Evolutionary conservation across 2,329 filamentous ascomycete species (phyloP).

Genomic region (Ophiocordyceps camponoti-floridani): DNA sequence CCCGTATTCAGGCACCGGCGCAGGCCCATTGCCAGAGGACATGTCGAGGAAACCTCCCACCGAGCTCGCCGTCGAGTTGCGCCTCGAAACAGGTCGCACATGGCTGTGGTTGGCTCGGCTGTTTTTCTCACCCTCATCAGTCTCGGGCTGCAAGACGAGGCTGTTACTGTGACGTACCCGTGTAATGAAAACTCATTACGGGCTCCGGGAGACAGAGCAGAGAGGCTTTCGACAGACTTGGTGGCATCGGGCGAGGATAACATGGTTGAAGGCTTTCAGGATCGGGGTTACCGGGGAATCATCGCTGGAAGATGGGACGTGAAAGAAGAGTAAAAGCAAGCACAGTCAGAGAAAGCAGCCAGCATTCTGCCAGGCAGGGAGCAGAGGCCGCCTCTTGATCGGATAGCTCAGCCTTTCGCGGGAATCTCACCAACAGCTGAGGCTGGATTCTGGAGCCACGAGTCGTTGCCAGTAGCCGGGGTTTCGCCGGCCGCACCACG

Average conservation of each 20-base stretch:
- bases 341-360: not conserved
- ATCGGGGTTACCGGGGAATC: slow-evolving; percentile 26
- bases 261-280: slow-evolving; percentile 26
- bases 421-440: not conserved
- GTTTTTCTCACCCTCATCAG: slow-evolving; percentile 10
- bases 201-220: slow-evolving; percentile 30
- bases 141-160: not conserved
- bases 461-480: slow-evolving; percentile 5
- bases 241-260: slow-evolving; percentile 38
- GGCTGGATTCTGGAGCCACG: slow-evolving; percentile 4
- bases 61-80: slow-evolving; percentile 76
- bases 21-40: slow-evolving; percentile 34
- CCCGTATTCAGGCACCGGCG: slow-evolving; percentile 49
- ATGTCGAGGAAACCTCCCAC: slow-evolving; percentile 71
- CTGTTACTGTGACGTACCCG: slow-evolving; percentile 21
- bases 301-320: slow-evolving; percentile 17
- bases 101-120: slow-evolving; percentile 25
- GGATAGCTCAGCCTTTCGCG: not conserved
- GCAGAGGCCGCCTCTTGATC: not conserved
- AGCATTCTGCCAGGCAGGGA: not conserved
- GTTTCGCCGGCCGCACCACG: slow-evolving; percentile 6
- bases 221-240: slow-evolving; percentile 48
- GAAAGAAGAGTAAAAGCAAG: not conserved
- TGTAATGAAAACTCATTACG: slow-evolving; percentile 41
- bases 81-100: slow-evolving; percentile 34